Evolutionary conservation across 2,329 filamentous ascomycete species (phyloP).

Genomic region (Alternaria brassicicola): DNA sequence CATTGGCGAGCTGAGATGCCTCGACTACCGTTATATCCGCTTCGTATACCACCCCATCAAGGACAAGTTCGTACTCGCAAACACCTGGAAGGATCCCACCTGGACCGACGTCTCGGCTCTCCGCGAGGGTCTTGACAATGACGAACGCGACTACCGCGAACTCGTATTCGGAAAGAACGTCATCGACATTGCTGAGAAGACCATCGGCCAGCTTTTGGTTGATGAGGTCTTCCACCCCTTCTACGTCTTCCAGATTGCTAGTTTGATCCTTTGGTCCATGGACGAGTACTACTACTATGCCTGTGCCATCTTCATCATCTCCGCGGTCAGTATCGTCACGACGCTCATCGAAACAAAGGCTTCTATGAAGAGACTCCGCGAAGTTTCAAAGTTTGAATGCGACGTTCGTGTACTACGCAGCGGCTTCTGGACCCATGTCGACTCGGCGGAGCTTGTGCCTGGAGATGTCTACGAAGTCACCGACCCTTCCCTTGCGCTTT

Average conservation of each 20-base stretch:
- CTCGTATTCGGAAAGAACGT: constrained; percentile 87
- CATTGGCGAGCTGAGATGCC: constrained; percentile 72
- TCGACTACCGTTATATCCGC: constrained; percentile 93
- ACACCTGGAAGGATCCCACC: constrained; percentile 89
- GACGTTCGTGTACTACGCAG: constrained; percentile 91
- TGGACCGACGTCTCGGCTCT: constrained; percentile 82
- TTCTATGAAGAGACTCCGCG: constrained; percentile 87
- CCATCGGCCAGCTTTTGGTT: constrained; percentile 77
- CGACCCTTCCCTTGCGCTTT: constrained; percentile 84
- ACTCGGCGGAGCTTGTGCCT: constrained; percentile 87
- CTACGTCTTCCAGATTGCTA: constrained; percentile 97
- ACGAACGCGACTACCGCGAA: constrained; percentile 83
- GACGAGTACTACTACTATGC: constrained; percentile 99
- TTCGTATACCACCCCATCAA: constrained; percentile 89
- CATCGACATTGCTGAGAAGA: constrained; percentile 93
- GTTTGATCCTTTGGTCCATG: constrained; percentile 89
- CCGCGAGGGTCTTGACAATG: constrained; percentile 80
- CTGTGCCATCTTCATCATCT: constrained; percentile 92
- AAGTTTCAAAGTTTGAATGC: constrained; percentile 94
- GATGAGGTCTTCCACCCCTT: constrained; percentile 98
- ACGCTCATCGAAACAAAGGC: constrained; percentile 89
- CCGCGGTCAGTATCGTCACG: constrained; percentile 85
- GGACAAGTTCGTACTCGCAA: constrained; percentile 86
- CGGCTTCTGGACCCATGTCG: constrained; percentile 91
- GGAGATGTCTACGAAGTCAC: constrained; percentile 97